Evolutionary conservation across 2,329 filamentous ascomycete species (phyloP).

Genomic region (Pseudogymnoascus sp.): DNA sequence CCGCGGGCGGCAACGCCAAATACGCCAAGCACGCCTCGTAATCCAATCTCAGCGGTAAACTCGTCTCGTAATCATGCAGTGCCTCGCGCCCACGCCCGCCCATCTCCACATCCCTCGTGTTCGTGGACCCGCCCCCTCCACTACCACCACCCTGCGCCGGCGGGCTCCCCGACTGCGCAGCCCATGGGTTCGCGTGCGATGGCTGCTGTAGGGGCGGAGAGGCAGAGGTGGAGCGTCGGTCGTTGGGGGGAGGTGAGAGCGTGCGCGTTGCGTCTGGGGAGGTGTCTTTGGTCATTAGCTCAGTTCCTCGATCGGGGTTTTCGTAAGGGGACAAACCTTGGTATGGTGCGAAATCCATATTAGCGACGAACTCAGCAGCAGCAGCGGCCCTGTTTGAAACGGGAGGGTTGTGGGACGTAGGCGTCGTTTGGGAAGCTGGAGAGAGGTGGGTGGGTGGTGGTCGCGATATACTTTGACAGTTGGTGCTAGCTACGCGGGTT

Average conservation of each 20-base stretch:
- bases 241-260: conserved; percentile 55
- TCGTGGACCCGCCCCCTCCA: conserved; percentile 9
- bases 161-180: conserved; percentile 12
- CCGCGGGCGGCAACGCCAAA: conserved; percentile 72
- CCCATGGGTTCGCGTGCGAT: conserved; percentile 28
- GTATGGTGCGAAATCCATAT: conserved; percentile 94
- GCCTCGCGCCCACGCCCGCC: conserved; percentile 35
- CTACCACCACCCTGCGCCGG: conserved; percentile 14
- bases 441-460: neutral
- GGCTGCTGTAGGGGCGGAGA: conserved; percentile 47
- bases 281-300: conserved; percentile 43
- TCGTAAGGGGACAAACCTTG: conserved; percentile 38
- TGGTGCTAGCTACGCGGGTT: conserved; percentile 2
- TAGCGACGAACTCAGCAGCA: conserved; percentile 15
- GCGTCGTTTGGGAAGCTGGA: neutral
- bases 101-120: conserved; percentile 12
- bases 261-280: conserved; percentile 77
- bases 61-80: conserved; percentile 83
- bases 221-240: conserved; percentile 42
- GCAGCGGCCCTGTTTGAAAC: neutral
- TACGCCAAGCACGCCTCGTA: conserved; percentile 90
- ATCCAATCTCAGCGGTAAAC: conserved; percentile 75
- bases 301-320: neutral
- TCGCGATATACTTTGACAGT: conserved; percentile 4
- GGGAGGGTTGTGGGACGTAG: neutral